phyloP scores from a whole-genome alignment of 2,329 filamentous ascomycete species.

The Verticillium alfalfae region DNA sequence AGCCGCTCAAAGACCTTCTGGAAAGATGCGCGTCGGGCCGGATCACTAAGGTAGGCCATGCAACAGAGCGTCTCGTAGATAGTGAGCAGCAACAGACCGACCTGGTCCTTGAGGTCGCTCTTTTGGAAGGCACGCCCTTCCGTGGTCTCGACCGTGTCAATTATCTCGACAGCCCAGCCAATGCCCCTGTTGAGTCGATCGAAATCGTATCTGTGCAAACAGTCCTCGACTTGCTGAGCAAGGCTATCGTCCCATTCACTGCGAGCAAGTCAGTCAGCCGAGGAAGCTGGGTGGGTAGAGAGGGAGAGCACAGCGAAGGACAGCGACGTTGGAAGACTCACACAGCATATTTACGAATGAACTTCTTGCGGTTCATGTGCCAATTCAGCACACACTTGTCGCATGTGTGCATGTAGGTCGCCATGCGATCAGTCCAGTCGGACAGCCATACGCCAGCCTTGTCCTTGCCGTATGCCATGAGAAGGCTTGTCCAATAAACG shows the following conservation, averaged over 20 bases:
- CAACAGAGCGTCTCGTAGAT: conserved; percentile 88
- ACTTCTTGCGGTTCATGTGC: conserved; percentile 61
- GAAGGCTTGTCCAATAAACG: conserved; percentile 62
- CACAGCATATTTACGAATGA: conserved; percentile 59
- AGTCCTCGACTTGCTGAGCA: conserved; percentile 44
- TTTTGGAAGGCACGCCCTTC: conserved; percentile 41
- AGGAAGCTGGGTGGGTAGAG: neutral
- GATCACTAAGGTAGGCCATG: conserved; percentile 64
- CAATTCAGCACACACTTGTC: conserved; percentile 69
- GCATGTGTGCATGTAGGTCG: conserved; percentile 56
- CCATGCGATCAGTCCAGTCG: conserved; percentile 53
- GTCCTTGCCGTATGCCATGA: conserved; percentile 61
- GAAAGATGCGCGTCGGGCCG: conserved; percentile 54
- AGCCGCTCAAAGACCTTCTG: conserved; percentile 78
- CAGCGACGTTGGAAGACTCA: conserved; percentile 27
- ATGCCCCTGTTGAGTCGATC: conserved; percentile 56
- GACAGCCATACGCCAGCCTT: conserved; percentile 54
- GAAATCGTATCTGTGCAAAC: conserved; percentile 57
- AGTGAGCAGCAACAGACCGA: conserved; percentile 63
- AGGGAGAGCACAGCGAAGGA: neutral
- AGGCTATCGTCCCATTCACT: conserved; percentile 44
- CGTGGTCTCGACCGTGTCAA: conserved; percentile 42
- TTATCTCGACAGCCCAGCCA: conserved; percentile 46
- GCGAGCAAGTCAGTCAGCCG: neutral
- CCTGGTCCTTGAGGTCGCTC: conserved; percentile 37